Evolutionary conservation across 306 rosid species (phyloP).

Genomic region (Prunus mume): DNA sequence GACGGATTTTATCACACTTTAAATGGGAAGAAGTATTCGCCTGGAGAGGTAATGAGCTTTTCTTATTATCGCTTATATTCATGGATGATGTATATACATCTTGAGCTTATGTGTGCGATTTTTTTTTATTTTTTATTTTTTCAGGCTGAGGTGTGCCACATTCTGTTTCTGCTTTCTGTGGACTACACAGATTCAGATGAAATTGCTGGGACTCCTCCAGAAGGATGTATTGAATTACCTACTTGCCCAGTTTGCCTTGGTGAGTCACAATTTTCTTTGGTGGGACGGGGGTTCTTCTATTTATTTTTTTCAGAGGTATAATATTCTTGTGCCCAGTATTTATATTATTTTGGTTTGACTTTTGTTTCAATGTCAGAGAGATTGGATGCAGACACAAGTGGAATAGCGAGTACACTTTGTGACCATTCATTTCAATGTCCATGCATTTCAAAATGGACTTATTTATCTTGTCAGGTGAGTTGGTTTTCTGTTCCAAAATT

Average conservation of each 20-base stretch:
- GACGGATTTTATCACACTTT: slow-evolving; percentile 53
- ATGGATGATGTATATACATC: neutral
- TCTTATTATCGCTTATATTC: neutral
- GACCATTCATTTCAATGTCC: slow-evolving; percentile 93
- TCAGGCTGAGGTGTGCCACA: slow-evolving; percentile 91
- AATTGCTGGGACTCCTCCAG: slow-evolving; percentile 75
- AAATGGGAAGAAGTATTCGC: slow-evolving; percentile 74
- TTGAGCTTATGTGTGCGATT: neutral
- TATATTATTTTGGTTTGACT: slow-evolving; percentile 10
- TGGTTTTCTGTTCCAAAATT: slow-evolving; percentile 21
- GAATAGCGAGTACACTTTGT: slow-evolving; percentile 74
- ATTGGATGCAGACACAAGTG: slow-evolving; percentile 70
- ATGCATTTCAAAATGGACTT: slow-evolving; percentile 92
- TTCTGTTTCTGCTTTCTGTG: slow-evolving; percentile 65
- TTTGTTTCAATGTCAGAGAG: slow-evolving; percentile 59
- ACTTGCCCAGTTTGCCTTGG: slow-evolving; percentile 96
- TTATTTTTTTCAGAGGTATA: slow-evolving; percentile 5
- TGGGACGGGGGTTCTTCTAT: slow-evolving; percentile 3
- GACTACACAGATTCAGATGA: slow-evolving; percentile 78
- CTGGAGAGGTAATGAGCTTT: slow-evolving; percentile 53
- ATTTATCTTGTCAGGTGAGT: slow-evolving; percentile 84
- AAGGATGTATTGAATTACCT: slow-evolving; percentile 73
- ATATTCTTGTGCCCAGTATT: slow-evolving; percentile 1
- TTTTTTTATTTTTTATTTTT: slow-evolving; percentile 14
- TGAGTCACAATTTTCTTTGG: slow-evolving; percentile 33